Base-by-base conservation (phyloP, 768 basidiomycete genomes). In the Suillus hirtellus region DNA sequence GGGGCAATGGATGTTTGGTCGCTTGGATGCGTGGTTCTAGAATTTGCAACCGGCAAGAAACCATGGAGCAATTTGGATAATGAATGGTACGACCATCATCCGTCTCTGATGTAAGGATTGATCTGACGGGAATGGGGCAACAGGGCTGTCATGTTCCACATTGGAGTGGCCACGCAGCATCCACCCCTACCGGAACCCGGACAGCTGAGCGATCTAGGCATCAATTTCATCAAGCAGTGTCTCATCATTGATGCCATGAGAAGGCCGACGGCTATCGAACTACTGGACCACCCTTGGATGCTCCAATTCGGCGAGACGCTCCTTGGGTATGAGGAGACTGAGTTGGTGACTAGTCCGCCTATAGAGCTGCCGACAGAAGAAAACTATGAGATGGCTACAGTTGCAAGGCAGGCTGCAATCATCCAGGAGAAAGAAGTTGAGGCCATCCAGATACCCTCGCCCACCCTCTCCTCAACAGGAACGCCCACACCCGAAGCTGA, bases 141-240 rank as follows among this genome's bases (percentile, higher is more conserved):
- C 69, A 96, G 96, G 96, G 96, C 96, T n/a, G 96, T 98, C 78
- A 98, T 98, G 96, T 99, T 96, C 81, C 95, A 96, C 72, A 97
- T 98, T 62, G 96, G 96, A 52, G 93, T 97, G 52, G 92, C 96
- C 8, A 96, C 95, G 3, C 92, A 99, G 69, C 95, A 97, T 70
- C 97, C 97, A 19, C 96, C 95, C 9, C 79, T 99, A 15, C 97
- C 97, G 4, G 95, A 98, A 68, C 84, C 92, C 9, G 88, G 87
- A 56, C 93, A 99, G 76, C 86, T 99, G 35, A 91, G 93, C 70
- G 88, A 89, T 46, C 73, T 89, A 42, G 97, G 97, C 27, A 95
- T 98, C 73, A 89, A 88, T 74, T 99, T 99, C 74, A 96, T 97
- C 78, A 90, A 92, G 64, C 86, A 88, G 69, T 99, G 96, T 75